Evolutionary conservation across 257 asterid species (phyloP).

Genomic region (Datura wrightii): DNA sequence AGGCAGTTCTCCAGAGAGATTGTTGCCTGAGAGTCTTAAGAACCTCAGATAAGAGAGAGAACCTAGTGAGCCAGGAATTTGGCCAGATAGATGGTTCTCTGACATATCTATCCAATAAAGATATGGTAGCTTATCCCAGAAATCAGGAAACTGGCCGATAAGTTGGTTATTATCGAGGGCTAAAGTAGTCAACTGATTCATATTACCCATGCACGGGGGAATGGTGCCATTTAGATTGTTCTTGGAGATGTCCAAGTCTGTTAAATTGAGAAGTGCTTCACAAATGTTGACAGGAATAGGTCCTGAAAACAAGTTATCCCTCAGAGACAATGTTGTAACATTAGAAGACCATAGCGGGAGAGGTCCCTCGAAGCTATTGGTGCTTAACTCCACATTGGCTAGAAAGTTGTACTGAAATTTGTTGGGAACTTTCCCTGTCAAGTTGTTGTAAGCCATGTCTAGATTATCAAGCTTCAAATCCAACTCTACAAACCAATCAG

Average conservation of each 20-base stretch:
- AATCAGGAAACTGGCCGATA: conserved; percentile 39
- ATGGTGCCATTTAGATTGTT: conserved; percentile 41
- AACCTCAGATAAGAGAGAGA: conserved; percentile 29
- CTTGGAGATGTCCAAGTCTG: conserved; percentile 44
- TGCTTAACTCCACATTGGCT: conserved; percentile 41
- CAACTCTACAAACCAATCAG: conserved; percentile 47
- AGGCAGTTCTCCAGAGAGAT: conserved; percentile 44
- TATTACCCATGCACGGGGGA: conserved; percentile 39
- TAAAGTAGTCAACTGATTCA: conserved; percentile 35
- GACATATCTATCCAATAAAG: conserved; percentile 44
- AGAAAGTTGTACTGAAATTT: not conserved
- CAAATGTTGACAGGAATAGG: conserved; percentile 46
- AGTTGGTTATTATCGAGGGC: conserved; percentile 42
- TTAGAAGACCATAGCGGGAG: conserved; percentile 50
- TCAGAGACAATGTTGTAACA: conserved; percentile 39
- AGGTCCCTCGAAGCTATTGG: conserved; percentile 41
- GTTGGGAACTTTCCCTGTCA: conserved; percentile 42
- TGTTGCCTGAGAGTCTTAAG: conserved; percentile 43
- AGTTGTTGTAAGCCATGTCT: conserved; percentile 42
- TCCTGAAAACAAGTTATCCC: conserved; percentile 47
- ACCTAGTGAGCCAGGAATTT: conserved; percentile 47
- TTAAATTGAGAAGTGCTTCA: conserved; percentile 30
- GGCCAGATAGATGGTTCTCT: conserved; percentile 40
- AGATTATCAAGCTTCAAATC: conserved; percentile 37
- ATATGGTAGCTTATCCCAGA: conserved; percentile 36